Conservation (phyloP, 306 rosid species). For the Prinsepia uniflora region DNA sequence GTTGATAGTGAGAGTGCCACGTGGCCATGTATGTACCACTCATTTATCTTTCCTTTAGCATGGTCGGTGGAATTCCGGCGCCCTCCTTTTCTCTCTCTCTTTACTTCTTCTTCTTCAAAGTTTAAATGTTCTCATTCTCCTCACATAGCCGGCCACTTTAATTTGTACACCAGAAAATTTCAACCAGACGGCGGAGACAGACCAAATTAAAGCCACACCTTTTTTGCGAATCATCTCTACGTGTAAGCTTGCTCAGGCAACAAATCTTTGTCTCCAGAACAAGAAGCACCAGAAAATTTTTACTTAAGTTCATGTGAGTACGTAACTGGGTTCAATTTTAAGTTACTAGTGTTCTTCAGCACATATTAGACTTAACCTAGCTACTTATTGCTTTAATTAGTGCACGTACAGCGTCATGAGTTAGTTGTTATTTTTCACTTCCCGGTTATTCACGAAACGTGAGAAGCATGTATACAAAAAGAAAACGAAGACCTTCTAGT, state of each 20-base stretch:
- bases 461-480: too few relatives aligned
- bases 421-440: too few relatives aligned
- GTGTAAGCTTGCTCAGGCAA: background rate
- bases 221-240: background rate
- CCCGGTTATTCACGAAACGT: too few relatives aligned
- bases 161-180: background rate
- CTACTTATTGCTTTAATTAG: too few relatives aligned
- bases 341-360: background rate
- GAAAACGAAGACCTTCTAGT: too few relatives aligned
- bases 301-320: conserved; percentile 16
- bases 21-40: conserved; percentile 58
- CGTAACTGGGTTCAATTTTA: background rate
- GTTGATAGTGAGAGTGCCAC: conserved; percentile 48
- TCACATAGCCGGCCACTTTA: background rate
- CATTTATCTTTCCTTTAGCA: conserved; percentile 66
- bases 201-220: background rate
- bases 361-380: background rate
- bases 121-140: background rate
- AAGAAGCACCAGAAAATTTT: conserved; percentile 1
- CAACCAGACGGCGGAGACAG: background rate
- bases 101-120: conserved; percentile 32
- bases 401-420: too few relatives aligned
- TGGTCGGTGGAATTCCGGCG: conserved; percentile 91
- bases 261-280: background rate
- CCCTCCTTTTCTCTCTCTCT: conserved; percentile 47